Base-by-base conservation (phyloP, 1,284 basidiomycete species). In the Ceratobasidium sp. region DNA sequence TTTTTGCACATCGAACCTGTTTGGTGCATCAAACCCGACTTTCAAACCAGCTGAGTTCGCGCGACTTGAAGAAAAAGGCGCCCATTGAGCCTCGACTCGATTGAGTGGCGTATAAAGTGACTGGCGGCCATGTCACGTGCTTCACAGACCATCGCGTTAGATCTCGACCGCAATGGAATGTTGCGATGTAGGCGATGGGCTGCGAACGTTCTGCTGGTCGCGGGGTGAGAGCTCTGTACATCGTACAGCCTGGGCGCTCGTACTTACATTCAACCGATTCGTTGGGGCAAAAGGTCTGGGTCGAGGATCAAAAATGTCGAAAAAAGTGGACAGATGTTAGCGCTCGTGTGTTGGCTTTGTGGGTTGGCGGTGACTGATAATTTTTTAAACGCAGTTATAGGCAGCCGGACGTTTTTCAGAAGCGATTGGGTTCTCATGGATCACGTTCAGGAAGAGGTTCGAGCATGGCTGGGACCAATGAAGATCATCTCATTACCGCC, bases 111-210 rank as follows among this genome's bases (percentile, higher is more conserved):
- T n/a, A n/a, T n/a, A n/a, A n/a, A n/a, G n/a, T n/a, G n/a, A 44
- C 43, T 18, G 11, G 43, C 43, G 43, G 9, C 9, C 43, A 44
- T 18, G 9, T 18, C 43, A 18, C 43, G 43, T 44, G 18, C 18
- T 18, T 18, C 18, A 44, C 18, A 11, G 11, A 9, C 43, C 18
- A 11, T 21, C 26, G 49, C 11, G 16, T 52, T 52, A 7, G 49
- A 47, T 14, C n/a, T 64, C 32, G 62, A 52, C 62, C 64, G 64
- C 64, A 41, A 67, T 67, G 64, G 64, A 67, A 67, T 67, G 64
- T 67, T 67, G 64, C 50, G 52, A 38, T 67, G 50, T 18, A 44
- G 64, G 64, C 63, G 52, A 67, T 67, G 64, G 64, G 64, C 38
- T 43, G 50, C 38, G 50, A 38, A 54, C 35, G 28, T n/a, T n/a